Evolutionary conservation across 2,329 filamentous ascomycete genomes (phyloP).

Genomic region (Xylaria sp.): DNA sequence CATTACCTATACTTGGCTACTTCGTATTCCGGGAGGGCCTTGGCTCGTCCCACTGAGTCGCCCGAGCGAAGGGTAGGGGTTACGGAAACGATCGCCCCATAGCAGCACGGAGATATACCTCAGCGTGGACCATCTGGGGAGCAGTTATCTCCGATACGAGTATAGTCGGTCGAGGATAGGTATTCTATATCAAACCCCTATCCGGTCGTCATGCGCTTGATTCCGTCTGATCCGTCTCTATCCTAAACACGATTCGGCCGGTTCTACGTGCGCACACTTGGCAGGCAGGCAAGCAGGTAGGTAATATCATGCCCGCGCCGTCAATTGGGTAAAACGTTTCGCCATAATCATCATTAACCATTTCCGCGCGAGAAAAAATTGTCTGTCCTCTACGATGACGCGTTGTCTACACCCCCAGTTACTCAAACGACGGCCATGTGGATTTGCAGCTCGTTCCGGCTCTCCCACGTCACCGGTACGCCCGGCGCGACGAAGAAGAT

Average conservation of each 20-base stretch:
- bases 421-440: conserved; percentile 42
- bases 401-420: not conserved
- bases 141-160: not conserved
- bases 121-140: not conserved
- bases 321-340: too few species aligned
- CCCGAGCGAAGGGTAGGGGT: not conserved
- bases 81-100: not conserved
- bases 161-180: not conserved
- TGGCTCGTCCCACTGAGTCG: not conserved
- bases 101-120: not conserved
- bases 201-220: not conserved
- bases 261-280: too few species aligned
- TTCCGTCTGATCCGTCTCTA: not conserved
- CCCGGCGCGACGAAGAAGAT: conserved; percentile 70
- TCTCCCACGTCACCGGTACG: conserved; percentile 38
- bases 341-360: not conserved
- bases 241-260: not conserved
- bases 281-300: too few species aligned
- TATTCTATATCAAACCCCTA: not conserved
- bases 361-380: not conserved
- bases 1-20: too few species aligned
- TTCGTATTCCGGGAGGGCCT: not conserved
- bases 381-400: not conserved
- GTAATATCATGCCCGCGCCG: too few species aligned
- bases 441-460: conserved; percentile 39